Percentiles rank a stretch among this genome's conserved stretches.
Evolutionary conservation across 2,329 filamentous ascomycete genomes (phyloP).

Genomic region (Sclerotinia minor): DNA sequence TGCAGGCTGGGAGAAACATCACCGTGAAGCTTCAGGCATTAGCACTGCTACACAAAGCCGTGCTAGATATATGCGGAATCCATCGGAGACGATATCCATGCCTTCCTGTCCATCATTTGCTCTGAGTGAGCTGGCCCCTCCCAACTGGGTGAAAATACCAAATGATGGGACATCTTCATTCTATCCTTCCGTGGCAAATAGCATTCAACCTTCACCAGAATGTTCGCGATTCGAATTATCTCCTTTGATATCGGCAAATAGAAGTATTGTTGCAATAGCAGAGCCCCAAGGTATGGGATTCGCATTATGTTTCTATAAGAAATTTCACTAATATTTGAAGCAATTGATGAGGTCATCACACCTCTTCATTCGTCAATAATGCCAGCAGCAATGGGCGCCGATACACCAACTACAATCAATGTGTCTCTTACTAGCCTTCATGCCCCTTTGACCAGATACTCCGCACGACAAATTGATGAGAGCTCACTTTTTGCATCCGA

Average conservation of each 20-base stretch:
- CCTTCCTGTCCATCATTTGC: slow-evolving; percentile 22
- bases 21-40: slow-evolving; percentile 31
- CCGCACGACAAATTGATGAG: slow-evolving; percentile 30
- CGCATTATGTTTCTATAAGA: not conserved
- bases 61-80: slow-evolving; percentile 29
- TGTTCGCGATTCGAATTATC: slow-evolving; percentile 33
- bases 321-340: slow-evolving; percentile 5
- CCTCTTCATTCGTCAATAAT: slow-evolving; percentile 10
- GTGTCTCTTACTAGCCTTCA: slow-evolving; percentile 28
- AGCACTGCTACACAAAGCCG: slow-evolving; percentile 28
- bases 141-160: slow-evolving; percentile 32
- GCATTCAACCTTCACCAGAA: slow-evolving; percentile 33
- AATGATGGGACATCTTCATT: slow-evolving; percentile 33
- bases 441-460: slow-evolving; percentile 27
- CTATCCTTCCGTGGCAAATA: slow-evolving; percentile 33
- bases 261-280: slow-evolving; percentile 18
- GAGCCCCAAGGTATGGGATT: slow-evolving; percentile 22
- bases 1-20: slow-evolving; percentile 30
- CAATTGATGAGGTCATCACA: not conserved
- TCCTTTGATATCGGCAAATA: slow-evolving; percentile 26
- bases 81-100: slow-evolving; percentile 30
- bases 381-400: not conserved
- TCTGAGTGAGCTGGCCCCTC: slow-evolving; percentile 34
- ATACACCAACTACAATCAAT: slow-evolving; percentile 27
- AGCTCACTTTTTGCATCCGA: slow-evolving; percentile 37